A percentile compares a stretch with the other conserved stretches of the same genome.
These are phyloP conservation scores for Murraya koenigii DNA, from an alignment of 345 rosid species.

Conservation along the genomic window DNA sequence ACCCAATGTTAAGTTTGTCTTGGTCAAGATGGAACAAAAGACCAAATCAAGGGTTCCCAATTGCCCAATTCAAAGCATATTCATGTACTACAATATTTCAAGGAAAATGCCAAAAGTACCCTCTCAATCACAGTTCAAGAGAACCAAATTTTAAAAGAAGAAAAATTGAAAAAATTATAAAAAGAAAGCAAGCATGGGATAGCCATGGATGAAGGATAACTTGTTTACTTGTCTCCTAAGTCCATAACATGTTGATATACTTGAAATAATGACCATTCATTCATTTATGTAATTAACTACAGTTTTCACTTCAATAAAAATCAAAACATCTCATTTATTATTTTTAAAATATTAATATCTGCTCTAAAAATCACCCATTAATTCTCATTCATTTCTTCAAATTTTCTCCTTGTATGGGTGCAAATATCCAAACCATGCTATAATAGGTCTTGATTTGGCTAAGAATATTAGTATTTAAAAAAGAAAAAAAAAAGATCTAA, in stretches of 20 bases:
- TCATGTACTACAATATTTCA: background rate
- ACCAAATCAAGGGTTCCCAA: constrained; percentile 4
- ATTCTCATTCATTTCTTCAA: too few species aligned
- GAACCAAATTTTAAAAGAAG: background rate
- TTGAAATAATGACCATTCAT: constrained; percentile 19
- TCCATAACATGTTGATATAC: constrained; percentile 31
- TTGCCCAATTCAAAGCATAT: background rate
- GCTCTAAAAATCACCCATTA: too few species aligned
- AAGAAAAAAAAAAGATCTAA: constrained; percentile 10
- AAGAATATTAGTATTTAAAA: background rate
- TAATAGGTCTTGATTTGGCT: background rate
- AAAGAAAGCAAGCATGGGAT: constrained; percentile 4
- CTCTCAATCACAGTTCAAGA: constrained; percentile 13
- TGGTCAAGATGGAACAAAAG: constrained; percentile 15
- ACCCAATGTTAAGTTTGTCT: constrained; percentile 22
- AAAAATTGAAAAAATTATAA: background rate
- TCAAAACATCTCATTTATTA: background rate
- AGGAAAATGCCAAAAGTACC: constrained; percentile 5
- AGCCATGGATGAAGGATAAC: constrained; percentile 8
- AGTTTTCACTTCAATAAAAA: constrained; percentile 7
- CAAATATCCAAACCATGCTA: too few species aligned
- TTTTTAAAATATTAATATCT: too few species aligned
- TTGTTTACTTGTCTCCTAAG: constrained; percentile 43
- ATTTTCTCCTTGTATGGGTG: too few species aligned
- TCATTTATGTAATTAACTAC: background rate